phyloP scores from a whole-genome alignment of 2,329 filamentous ascomycete species.

The Talaromyces islandicus region DNA sequence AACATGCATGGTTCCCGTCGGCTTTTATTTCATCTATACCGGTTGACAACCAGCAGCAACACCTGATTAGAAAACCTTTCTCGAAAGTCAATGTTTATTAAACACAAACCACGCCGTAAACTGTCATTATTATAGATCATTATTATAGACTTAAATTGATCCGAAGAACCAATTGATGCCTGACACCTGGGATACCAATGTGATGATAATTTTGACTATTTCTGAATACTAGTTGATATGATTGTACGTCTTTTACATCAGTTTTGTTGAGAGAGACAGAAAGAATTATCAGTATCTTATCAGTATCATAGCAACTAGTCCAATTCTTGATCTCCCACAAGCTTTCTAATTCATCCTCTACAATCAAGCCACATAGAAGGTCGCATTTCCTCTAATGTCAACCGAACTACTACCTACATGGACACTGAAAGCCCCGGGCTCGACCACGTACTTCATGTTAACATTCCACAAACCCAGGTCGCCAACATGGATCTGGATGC shows the following conservation, averaged over 20 bases:
- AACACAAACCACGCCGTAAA: no score
- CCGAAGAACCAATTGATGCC: no score
- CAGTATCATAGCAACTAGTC: not conserved
- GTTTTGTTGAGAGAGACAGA: not conserved
- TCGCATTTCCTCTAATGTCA: constrained; percentile 28
- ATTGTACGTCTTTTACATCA: not conserved
- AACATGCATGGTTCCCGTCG: no score
- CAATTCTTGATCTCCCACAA: not conserved
- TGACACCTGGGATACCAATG: no score
- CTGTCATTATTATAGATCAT: no score
- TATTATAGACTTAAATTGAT: no score
- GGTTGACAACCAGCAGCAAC: no score
- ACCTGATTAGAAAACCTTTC: no score
- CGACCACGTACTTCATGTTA: constrained; percentile 66
- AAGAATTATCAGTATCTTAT: not conserved
- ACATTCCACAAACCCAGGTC: constrained; percentile 53
- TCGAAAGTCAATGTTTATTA: no score
- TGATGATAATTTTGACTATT: no score
- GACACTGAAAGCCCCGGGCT: constrained; percentile 62
- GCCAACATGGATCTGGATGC: constrained; percentile 45
- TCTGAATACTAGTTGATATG: no score
- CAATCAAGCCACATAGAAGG: constrained; percentile 20
- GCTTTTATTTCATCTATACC: no score
- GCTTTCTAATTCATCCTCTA: not conserved
- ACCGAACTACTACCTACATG: constrained; percentile 50